phyloP scores from a whole-genome alignment of 768 basidiomycete species.

The Lactarius hengduanensis region DNA sequence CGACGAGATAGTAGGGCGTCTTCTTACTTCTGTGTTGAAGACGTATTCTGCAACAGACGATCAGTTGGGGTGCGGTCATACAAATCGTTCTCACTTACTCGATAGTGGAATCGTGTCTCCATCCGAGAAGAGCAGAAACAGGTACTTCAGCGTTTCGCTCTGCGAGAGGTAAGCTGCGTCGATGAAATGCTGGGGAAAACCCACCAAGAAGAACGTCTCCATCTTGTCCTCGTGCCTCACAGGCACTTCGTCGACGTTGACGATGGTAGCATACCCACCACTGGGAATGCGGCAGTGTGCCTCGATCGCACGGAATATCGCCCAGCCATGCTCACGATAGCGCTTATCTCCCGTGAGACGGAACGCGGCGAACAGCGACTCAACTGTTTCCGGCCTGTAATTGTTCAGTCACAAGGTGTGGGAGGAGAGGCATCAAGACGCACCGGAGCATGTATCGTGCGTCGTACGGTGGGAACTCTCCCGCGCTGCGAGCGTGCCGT shows the following conservation, averaged over 20 bases:
- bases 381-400: conserved; percentile 84
- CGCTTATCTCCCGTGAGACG: conserved; percentile 81
- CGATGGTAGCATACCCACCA: conserved; percentile 82
- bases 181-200: conserved; percentile 30
- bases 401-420: neutral
- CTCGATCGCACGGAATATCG: conserved; percentile 86
- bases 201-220: conserved; percentile 92
- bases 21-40: conserved; percentile 83
- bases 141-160: conserved; percentile 90
- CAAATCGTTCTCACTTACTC: conserved; percentile 44
- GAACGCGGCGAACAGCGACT: conserved; percentile 89
- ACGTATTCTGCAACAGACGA: conserved; percentile 59
- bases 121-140: conserved; percentile 85
- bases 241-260: conserved; percentile 80
- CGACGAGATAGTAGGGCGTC: neutral
- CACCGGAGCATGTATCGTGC: conserved; percentile 91
- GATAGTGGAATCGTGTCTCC: conserved; percentile 66
- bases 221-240: conserved; percentile 78
- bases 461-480: conserved; percentile 54
- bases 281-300: conserved; percentile 71
- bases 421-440: conserved; percentile 26
- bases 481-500: conserved; percentile 26
- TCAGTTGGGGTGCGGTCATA: conserved; percentile 21
- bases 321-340: conserved; percentile 85
- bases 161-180: conserved; percentile 33